These are phyloP conservation scores for Sphagnum tenellum DNA, from an alignment of 225 moss, liverwort and hornwort species.

Conservation along the genomic window DNA sequence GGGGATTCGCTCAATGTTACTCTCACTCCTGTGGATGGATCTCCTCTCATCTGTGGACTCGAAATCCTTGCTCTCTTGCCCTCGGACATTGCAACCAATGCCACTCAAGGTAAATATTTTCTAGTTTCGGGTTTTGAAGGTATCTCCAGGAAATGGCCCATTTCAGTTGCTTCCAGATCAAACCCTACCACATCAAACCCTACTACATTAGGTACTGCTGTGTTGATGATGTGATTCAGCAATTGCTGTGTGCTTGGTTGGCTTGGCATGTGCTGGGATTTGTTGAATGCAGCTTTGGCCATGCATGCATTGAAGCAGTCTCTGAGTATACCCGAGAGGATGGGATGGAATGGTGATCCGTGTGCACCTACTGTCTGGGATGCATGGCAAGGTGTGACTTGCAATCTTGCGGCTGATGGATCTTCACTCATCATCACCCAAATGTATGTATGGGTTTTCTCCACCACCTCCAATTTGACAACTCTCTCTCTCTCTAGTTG, in stretches of 20 bases:
- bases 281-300: slow-evolving; percentile 38
- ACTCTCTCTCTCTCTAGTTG: too few relatives aligned
- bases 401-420: slow-evolving; percentile 49
- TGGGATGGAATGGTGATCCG: slow-evolving; percentile 99
- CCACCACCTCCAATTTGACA: too few relatives aligned
- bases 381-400: slow-evolving; percentile 90
- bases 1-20: slow-evolving; percentile 34
- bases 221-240: too few relatives aligned
- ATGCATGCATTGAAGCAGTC: slow-evolving; percentile 67
- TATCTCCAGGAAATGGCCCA: not conserved
- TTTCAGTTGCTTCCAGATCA: too few relatives aligned
- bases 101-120: slow-evolving; percentile 52
- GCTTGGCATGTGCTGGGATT: not conserved
- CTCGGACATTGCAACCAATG: slow-evolving; percentile 55
- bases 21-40: slow-evolving; percentile 24
- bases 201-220: too few relatives aligned
- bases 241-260: not conserved
- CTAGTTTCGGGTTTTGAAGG: too few relatives aligned
- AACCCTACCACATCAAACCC: too few relatives aligned
- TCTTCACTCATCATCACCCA: slow-evolving; percentile 61
- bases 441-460: slow-evolving; percentile 36
- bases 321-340: slow-evolving; percentile 64
- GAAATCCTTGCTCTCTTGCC: slow-evolving; percentile 72
- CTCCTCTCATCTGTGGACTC: slow-evolving; percentile 60
- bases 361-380: slow-evolving; percentile 87